Evolutionary conservation across 2,329 filamentous ascomycete genomes (phyloP).

Genomic region (Trichoderma oligosporum): DNA sequence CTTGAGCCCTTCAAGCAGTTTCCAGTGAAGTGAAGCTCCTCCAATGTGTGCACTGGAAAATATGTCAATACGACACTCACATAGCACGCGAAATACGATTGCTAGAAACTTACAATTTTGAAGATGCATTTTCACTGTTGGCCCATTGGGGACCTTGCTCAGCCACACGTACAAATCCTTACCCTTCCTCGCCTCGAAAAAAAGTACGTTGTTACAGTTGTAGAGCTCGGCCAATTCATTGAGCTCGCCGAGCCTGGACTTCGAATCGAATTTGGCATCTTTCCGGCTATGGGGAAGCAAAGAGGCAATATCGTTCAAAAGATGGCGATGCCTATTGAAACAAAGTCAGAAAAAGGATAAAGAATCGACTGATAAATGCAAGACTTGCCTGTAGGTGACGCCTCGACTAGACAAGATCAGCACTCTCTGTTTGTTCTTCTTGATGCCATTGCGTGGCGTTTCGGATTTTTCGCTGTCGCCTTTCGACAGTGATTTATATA

Average conservation of each 20-base stretch:
- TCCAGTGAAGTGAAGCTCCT: slow-evolving; percentile 92
- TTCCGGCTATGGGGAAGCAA: slow-evolving; percentile 90
- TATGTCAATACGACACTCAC: slow-evolving; percentile 25
- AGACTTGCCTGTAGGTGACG: slow-evolving; percentile 72
- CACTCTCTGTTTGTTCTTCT: slow-evolving; percentile 70
- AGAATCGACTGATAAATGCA: too few relatives aligned
- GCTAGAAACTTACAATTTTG: slow-evolving; percentile 60
- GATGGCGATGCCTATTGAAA: slow-evolving; percentile 60
- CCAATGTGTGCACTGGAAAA: slow-evolving; percentile 82
- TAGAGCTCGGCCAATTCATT: slow-evolving; percentile 75
- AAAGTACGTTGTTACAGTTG: slow-evolving; percentile 92
- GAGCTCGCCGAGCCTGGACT: slow-evolving; percentile 78
- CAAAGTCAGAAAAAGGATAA: slow-evolving; percentile 5
- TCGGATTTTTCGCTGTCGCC: slow-evolving; percentile 48
- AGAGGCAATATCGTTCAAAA: slow-evolving; percentile 81
- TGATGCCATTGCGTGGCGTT: slow-evolving; percentile 45
- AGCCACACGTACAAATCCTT: slow-evolving; percentile 95
- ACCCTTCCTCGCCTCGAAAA: slow-evolving; percentile 91
- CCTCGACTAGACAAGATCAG: slow-evolving; percentile 89
- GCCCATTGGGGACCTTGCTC: slow-evolving; percentile 74
- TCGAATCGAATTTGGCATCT: slow-evolving; percentile 95
- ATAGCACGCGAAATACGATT: neutral
- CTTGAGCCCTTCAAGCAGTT: slow-evolving; percentile 94
- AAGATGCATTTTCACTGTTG: slow-evolving; percentile 64
- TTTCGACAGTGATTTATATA: slow-evolving; percentile 72